Evolutionary conservation across 768 basidiomycete genomes (phyloP).

Genomic region (Trametes cubensis): DNA sequence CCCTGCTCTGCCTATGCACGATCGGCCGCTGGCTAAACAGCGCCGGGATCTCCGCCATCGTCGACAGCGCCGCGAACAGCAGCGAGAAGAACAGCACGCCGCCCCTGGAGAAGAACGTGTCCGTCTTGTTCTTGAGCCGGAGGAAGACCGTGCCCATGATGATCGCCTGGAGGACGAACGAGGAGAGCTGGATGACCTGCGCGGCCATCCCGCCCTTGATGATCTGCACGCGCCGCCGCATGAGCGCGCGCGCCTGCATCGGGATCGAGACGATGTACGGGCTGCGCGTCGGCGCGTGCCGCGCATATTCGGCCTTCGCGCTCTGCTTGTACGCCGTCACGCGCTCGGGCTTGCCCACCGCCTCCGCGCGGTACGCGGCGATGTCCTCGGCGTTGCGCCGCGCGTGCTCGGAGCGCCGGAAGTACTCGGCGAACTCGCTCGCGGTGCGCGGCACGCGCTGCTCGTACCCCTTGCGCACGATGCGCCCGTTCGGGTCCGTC

Average conservation of each 20-base stretch:
- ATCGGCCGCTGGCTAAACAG: slow-evolving; percentile 63
- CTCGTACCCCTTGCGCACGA: slow-evolving; percentile 45
- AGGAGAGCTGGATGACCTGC: slow-evolving; percentile 35
- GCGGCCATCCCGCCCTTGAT: slow-evolving; percentile 35
- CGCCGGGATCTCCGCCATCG: slow-evolving; percentile 65
- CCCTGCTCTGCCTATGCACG: slow-evolving; percentile 55
- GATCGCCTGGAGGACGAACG: slow-evolving; percentile 55
- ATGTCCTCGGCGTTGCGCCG: slow-evolving; percentile 49
- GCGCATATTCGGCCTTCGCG: slow-evolving; percentile 54
- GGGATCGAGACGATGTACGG: slow-evolving; percentile 39
- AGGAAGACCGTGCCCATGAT: slow-evolving; percentile 71
- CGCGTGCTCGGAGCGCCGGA: slow-evolving; percentile 41
- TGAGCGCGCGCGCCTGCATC: slow-evolving; percentile 42
- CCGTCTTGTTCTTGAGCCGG: slow-evolving; percentile 53
- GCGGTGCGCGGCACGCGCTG: slow-evolving; percentile 52
- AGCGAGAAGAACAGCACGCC: slow-evolving; percentile 79
- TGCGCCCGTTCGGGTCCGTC: slow-evolving; percentile 64
- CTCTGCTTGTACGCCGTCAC: slow-evolving; percentile 49
- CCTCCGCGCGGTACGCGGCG: slow-evolving; percentile 45
- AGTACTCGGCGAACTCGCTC: slow-evolving; percentile 51
- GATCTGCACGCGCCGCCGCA: slow-evolving; percentile 40
- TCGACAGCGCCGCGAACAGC: slow-evolving; percentile 58
- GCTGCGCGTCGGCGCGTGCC: slow-evolving; percentile 43
- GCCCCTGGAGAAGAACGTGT: slow-evolving; percentile 74
- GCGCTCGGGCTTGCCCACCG: slow-evolving; percentile 47